Evolutionary conservation across 2,329 filamentous ascomycete species (phyloP).

Genomic region (Penicillium sp.): DNA sequence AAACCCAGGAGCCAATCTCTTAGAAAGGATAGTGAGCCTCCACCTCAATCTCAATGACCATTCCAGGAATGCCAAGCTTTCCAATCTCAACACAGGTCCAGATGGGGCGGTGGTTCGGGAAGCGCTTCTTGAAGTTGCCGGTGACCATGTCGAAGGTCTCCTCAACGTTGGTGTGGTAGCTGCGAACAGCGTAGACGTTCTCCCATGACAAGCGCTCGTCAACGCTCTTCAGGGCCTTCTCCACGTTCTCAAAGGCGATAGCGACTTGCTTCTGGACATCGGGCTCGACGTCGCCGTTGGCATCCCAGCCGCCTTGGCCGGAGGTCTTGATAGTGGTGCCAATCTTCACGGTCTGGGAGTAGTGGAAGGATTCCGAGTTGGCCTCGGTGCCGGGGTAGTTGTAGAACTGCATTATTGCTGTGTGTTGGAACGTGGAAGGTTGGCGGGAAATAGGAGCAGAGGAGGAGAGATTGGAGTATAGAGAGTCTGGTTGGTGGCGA

Average conservation of each 20-base stretch:
- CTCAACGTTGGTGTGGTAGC: constrained; percentile 20
- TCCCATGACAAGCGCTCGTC: constrained; percentile 15
- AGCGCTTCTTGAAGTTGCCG: constrained; percentile 15
- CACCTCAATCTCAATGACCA: constrained; percentile 23
- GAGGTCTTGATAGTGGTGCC: constrained; percentile 23
- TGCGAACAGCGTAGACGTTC: constrained; percentile 21
- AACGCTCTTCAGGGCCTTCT: constrained; percentile 15
- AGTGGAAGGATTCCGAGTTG: constrained; percentile 17
- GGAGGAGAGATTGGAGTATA: neutral
- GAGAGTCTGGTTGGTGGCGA: neutral
- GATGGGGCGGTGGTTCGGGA: constrained; percentile 20
- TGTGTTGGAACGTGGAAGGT: too few relatives aligned
- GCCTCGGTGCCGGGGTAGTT: constrained; percentile 11
- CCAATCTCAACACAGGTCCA: constrained; percentile 21
- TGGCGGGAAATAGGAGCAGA: neutral
- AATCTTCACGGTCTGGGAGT: constrained; percentile 25
- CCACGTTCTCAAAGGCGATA: constrained; percentile 21
- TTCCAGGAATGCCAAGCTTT: constrained; percentile 16
- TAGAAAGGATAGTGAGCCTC: constrained; percentile 13
- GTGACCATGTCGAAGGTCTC: constrained; percentile 17
- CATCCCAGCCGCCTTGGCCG: constrained; percentile 27
- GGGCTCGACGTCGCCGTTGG: constrained; percentile 9
- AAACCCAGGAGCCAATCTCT: neutral
- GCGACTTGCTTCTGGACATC: constrained; percentile 14
- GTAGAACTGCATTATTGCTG: constrained; percentile 7